Percentiles rank a stretch among this genome's conserved stretches.
Conservation (phyloP, 768 basidiomycete genomes). For the Astraeus odoratus region DNA sequence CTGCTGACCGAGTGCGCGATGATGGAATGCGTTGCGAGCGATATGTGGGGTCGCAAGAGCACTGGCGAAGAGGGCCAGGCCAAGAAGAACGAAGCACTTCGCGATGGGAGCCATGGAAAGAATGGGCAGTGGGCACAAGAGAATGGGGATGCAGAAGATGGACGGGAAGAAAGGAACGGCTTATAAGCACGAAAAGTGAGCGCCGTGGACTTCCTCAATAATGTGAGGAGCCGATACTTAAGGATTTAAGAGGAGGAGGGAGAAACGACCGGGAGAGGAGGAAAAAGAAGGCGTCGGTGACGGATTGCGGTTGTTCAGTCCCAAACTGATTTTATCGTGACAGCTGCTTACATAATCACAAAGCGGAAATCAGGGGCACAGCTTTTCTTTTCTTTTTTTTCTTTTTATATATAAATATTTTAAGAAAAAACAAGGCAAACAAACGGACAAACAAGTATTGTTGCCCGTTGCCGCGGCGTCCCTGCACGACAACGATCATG, state of each 20-base stretch:
- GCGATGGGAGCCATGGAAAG: conserved; percentile 29
- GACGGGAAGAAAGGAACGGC: conserved; percentile 3
- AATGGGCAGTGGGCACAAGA: conserved; percentile 3
- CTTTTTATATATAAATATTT: too few relatives aligned
- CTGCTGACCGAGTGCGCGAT: conserved; percentile 10
- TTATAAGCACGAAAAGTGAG: background rate
- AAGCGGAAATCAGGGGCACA: too few relatives aligned
- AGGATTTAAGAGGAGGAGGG: background rate
- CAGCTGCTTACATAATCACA: background rate
- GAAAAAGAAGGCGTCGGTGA: background rate
- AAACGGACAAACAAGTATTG: too few relatives aligned
- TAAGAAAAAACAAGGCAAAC: too few relatives aligned
- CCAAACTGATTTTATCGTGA: too few relatives aligned
- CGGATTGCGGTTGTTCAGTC: too few relatives aligned
- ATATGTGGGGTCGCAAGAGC: conserved; percentile 33
- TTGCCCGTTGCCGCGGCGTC: too few relatives aligned
- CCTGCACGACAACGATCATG: too few relatives aligned
- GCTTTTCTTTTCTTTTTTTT: too few relatives aligned
- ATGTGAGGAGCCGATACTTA: background rate
- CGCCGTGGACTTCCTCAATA: background rate
- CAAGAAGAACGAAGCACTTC: conserved; percentile 37
- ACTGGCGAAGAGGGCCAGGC: conserved; percentile 33
- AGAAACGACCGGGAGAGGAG: background rate
- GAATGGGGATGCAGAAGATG: conserved; percentile 13
- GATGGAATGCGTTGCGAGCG: conserved; percentile 21